Percentiles rank a stretch among this genome's conserved stretches.
These are phyloP conservation scores for Candida sp. DNA, from an alignment of 1,139 yeast genomes.

Conservation along the genomic window DNA sequence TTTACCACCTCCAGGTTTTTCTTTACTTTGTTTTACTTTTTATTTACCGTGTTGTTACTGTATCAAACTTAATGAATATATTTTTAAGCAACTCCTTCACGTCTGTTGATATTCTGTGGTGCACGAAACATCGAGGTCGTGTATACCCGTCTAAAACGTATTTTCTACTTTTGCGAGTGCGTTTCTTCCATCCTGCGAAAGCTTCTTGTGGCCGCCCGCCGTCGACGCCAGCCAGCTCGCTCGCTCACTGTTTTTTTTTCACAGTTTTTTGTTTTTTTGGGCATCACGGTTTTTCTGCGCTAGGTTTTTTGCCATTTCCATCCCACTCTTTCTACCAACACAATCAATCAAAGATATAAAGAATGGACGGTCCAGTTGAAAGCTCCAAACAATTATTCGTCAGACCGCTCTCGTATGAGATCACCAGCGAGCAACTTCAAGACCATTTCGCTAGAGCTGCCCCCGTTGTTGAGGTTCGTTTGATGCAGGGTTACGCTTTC, in stretches of 20 bases:
- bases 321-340: not conserved
- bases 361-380: conserved; percentile 12
- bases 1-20: not conserved
- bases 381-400: conserved; percentile 35
- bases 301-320: too few species aligned
- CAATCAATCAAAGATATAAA: conserved; percentile 5
- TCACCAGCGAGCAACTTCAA: conserved; percentile 61
- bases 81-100: too few species aligned
- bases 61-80: not conserved
- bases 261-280: not conserved
- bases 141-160: not conserved
- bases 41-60: not conserved
- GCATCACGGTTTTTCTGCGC: not conserved
- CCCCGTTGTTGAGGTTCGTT: conserved; percentile 66
- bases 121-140: not conserved
- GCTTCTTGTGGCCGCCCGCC: not conserved
- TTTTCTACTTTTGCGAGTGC: not conserved
- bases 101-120: not conserved
- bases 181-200: not conserved
- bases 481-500: conserved; percentile 79
- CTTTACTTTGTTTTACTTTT: not conserved
- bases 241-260: not conserved
- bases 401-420: conserved; percentile 45
- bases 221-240: not conserved
- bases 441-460: conserved; percentile 71